Evolutionary conservation across 176 grass and related monocot species (phyloP).

Genomic region (Metroxylon sagu): DNA sequence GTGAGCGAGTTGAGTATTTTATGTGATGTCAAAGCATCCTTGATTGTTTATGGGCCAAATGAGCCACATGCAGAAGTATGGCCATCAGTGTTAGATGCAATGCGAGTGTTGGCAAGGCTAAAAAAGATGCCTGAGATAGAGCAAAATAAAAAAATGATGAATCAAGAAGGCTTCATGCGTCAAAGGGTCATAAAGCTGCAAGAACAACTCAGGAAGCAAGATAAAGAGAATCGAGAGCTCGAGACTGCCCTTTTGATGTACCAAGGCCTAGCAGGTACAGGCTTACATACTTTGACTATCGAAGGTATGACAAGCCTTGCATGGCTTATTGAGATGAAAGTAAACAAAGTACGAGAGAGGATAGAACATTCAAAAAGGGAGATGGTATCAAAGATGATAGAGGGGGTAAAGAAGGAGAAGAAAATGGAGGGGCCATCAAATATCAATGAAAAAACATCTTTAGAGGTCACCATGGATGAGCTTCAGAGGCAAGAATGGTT

Average conservation of each 20-base stretch:
- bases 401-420: too few relatives aligned
- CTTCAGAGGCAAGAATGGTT: slow-evolving; percentile 15
- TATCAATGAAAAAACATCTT: background rate
- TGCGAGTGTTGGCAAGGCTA: slow-evolving; percentile 4
- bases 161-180: slow-evolving; percentile 25
- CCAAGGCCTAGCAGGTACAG: slow-evolving; percentile 12
- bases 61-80: slow-evolving; percentile 15
- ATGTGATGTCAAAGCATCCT: slow-evolving; percentile 13
- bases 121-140: slow-evolving; percentile 27
- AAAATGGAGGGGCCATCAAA: too few relatives aligned
- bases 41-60: slow-evolving; percentile 23
- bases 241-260: slow-evolving; percentile 21
- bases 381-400: too few relatives aligned
- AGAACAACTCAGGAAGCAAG: slow-evolving; percentile 27
- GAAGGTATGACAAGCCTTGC: slow-evolving; percentile 26
- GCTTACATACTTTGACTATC: background rate
- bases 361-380: background rate
- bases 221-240: slow-evolving; percentile 14
- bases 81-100: background rate
- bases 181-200: slow-evolving; percentile 21
- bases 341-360: background rate
- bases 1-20: slow-evolving; percentile 12
- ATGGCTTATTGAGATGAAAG: slow-evolving; percentile 14
- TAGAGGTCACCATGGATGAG: background rate
- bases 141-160: slow-evolving; percentile 31